Base-by-base conservation (phyloP, 2,329 filamentous ascomycete genomes). In the Verticillium tricorpus region DNA sequence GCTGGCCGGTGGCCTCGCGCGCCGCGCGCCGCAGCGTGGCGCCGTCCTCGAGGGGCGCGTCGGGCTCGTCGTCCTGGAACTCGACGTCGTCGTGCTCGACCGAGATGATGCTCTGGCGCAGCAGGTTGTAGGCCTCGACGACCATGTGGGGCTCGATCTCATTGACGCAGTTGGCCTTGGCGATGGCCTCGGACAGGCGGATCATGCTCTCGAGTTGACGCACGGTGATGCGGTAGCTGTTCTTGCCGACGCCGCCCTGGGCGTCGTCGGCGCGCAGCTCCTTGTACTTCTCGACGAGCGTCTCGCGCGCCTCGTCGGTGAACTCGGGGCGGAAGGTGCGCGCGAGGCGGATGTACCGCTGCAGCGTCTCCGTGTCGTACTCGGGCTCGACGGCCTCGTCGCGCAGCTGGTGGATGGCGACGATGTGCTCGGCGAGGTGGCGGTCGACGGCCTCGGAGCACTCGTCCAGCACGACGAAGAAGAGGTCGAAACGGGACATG, bases 401-500 rank as follows among this genome's bases (percentile, higher is more conserved):
- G 61, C 95, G 90, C 64, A 96, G 84, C 75, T 95, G 93, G 77
- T 99, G 95, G 61, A 99, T 89, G 63, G 88, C 88, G 64, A 99
- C 94, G 71, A 99, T 99, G 76, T 99, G 95, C 71, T 94, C 86
- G 2, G 95, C 95, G 4, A 99, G 83, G 72, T 96, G 92, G 61
- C 93, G 89, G 73, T 99, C 95, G 37, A 96, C 88, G 45, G 85
- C 79, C 78, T 98, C 94, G 72, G 97, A 96, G 74, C 94, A 98
- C 71, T 99, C 95, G 73, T 99, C 95, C 0, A 98, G 85, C 31
- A 99, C 90, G 60, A 99, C 93, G 72, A 99, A 99, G 84, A 99
- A 99, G 11, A 99, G 83, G 80, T 99, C 95, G 77, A 99, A 99
- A 82, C 95, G 91, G 60, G 92, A 97, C 95, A 99, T 99, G 80